Evolutionary conservation across 768 basidiomycete species (phyloP).

Genomic region (Pleurotus giganteus): DNA sequence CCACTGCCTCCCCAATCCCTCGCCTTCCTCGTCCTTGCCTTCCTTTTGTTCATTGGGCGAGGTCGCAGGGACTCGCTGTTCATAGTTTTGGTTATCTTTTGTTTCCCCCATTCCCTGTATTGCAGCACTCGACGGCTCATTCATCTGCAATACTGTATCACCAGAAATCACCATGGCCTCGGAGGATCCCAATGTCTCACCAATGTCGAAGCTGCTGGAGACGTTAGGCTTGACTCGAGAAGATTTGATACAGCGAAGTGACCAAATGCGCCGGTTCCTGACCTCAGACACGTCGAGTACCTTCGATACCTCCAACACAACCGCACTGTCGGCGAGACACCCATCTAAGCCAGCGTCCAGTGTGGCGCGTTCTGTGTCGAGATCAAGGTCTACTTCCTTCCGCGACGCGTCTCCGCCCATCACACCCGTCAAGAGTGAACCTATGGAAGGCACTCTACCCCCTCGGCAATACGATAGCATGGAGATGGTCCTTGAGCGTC

Average conservation of each 20-base stretch:
- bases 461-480: slow-evolving; percentile 67
- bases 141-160: slow-evolving; percentile 2
- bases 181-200: slow-evolving; percentile 49
- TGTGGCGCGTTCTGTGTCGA: slow-evolving; percentile 42
- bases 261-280: slow-evolving; percentile 80
- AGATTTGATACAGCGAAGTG: slow-evolving; percentile 67
- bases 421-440: slow-evolving; percentile 66
- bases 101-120: background rate
- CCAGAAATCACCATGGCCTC: slow-evolving; percentile 29
- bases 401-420: slow-evolving; percentile 52
- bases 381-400: slow-evolving; percentile 47
- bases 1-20: slow-evolving; percentile 12
- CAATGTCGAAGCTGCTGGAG: slow-evolving; percentile 69
- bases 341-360: slow-evolving; percentile 31
- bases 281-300: slow-evolving; percentile 48
- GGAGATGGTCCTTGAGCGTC: slow-evolving; percentile 75
- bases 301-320: slow-evolving; percentile 32
- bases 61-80: background rate
- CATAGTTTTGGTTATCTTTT: slow-evolving; percentile 1
- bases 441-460: slow-evolving; percentile 45
- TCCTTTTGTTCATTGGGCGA: slow-evolving; percentile 11
- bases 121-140: background rate
- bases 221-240: slow-evolving; percentile 76
- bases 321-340: slow-evolving; percentile 32
- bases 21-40: slow-evolving; percentile 13